A percentile compares a stretch with the other conserved stretches of the same genome.
phyloP scores from a whole-genome alignment of 805 yeast genomes.

The Teunomyces funiuensis region DNA sequence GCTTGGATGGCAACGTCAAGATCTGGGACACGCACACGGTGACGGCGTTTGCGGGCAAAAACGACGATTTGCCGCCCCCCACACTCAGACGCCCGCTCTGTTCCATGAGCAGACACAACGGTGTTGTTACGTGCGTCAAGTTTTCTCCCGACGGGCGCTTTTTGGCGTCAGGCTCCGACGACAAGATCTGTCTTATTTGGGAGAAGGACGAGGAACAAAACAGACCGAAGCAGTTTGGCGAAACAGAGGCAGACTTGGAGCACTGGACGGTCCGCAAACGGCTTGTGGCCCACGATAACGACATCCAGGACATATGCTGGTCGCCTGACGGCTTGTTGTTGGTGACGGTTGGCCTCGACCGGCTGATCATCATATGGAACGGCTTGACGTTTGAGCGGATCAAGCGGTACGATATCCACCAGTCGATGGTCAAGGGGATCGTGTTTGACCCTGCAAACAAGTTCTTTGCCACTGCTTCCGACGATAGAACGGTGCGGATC shows the following conservation, averaged over 20 bases:
- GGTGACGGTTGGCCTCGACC: conserved; percentile 92
- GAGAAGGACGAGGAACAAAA: conserved; percentile 76
- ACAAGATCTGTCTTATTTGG: conserved; percentile 88
- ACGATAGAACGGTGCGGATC: conserved; percentile 86
- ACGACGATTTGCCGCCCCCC: conserved; percentile 20
- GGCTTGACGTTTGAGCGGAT: conserved; percentile 89
- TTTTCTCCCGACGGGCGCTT: conserved; percentile 92
- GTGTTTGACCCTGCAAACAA: conserved; percentile 98
- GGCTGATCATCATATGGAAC: conserved; percentile 91
- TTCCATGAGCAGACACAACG: conserved; percentile 93
- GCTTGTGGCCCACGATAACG: conserved; percentile 95
- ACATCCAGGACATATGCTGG: conserved; percentile 97
- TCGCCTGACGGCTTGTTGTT: conserved; percentile 89
- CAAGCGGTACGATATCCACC: conserved; percentile 88
- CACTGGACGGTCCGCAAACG: conserved; percentile 94
- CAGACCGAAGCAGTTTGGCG: conserved; percentile 66
- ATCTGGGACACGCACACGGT: conserved; percentile 77
- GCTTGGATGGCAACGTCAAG: conserved; percentile 83
- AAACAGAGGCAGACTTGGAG: conserved; percentile 69
- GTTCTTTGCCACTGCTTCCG: conserved; percentile 95
- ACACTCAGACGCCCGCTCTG: conserved; percentile 60
- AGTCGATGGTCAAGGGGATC: conserved; percentile 93
- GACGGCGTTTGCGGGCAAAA: conserved; percentile 30
- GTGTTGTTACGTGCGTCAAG: conserved; percentile 91
- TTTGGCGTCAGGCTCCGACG: conserved; percentile 94